Conservation (phyloP, 495 filamentous ascomycete species). For the Saxophila tyrrhenica region DNA sequence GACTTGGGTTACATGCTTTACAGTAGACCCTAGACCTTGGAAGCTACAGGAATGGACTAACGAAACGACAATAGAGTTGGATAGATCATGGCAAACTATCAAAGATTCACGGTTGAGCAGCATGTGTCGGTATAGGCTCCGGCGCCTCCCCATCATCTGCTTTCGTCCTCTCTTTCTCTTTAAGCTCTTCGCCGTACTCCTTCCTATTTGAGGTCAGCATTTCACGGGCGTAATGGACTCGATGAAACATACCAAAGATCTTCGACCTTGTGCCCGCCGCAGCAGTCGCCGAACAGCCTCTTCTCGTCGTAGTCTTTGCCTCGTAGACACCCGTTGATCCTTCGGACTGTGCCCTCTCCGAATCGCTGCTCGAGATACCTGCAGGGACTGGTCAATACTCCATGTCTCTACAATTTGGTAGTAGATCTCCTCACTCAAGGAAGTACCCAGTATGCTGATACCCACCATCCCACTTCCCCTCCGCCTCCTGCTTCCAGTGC, state of each 20-base stretch:
- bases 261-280: conserved; percentile 36
- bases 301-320: conserved; percentile 45
- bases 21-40: background rate
- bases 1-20: background rate
- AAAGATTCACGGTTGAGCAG: background rate
- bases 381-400: background rate
- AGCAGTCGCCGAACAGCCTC: conserved; percentile 45
- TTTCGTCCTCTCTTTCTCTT: background rate
- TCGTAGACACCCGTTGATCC: conserved; percentile 61
- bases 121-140: background rate
- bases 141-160: background rate
- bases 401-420: background rate
- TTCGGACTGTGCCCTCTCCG: conserved; percentile 59
- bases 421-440: conserved; percentile 38
- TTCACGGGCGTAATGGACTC: background rate
- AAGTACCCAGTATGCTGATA: conserved; percentile 93
- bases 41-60: background rate
- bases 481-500: conserved; percentile 62
- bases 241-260: conserved; percentile 58
- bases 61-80: no score
- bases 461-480: conserved; percentile 71
- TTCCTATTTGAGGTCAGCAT: background rate
- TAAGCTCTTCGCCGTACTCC: background rate
- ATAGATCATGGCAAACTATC: background rate
- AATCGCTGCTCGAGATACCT: conserved; percentile 51